Conservation (phyloP, 176 grass and related monocot genomes). For the Pharus latifolius region DNA sequence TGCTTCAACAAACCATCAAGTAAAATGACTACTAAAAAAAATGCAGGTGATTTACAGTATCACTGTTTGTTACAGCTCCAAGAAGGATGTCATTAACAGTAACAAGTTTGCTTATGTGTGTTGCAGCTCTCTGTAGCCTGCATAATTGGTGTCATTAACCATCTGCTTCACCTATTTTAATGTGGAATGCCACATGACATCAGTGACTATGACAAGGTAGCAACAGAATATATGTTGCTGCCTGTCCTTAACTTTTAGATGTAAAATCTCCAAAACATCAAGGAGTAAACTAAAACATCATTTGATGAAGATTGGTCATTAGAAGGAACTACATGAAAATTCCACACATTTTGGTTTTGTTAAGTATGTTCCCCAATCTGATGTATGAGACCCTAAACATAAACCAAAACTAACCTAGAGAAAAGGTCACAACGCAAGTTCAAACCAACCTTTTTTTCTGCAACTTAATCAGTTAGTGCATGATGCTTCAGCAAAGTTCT, state of each 20-base stretch:
- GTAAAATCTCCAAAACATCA: not conserved
- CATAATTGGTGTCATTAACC: constrained; percentile 6
- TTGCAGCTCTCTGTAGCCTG: not conserved
- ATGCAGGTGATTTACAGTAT: not conserved
- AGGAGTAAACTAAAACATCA: not conserved
- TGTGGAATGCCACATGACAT: not conserved
- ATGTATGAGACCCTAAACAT: not conserved
- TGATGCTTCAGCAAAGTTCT: constrained; percentile 15
- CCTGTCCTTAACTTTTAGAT: not conserved
- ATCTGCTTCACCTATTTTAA: not conserved
- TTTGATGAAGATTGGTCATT: not conserved
- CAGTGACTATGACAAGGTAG: not conserved
- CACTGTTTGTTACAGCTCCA: not conserved
- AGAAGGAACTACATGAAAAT: not conserved
- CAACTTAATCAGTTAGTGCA: constrained; percentile 7
- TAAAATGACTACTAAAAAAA: not conserved
- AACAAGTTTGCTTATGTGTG: not conserved
- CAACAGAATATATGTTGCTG: not conserved
- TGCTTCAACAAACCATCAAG: not conserved
- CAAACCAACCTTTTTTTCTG: constrained; percentile 6
- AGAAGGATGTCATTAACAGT: not conserved
- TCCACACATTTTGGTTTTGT: not conserved
- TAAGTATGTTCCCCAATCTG: not conserved
- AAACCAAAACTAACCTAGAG: not conserved
- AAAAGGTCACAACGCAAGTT: not conserved